A percentile compares a stretch with the other conserved stretches of the same genome.
These are phyloP conservation scores for Aspergillaceae sp. DNA, from an alignment of 2,329 filamentous ascomycete genomes.

Conservation along the genomic window DNA sequence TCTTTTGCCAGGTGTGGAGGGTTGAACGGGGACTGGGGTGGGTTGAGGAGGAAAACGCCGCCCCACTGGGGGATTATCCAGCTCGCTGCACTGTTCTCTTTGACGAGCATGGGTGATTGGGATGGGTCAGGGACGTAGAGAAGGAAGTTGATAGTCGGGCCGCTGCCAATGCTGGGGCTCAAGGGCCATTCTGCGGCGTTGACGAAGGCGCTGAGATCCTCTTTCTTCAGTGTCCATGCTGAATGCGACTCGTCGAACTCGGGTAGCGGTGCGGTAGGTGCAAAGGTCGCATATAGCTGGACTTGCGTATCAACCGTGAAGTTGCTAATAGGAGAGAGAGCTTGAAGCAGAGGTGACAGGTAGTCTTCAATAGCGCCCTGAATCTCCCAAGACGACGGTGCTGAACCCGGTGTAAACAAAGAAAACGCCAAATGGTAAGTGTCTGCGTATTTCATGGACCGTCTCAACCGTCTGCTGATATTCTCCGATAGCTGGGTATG, in stretches of 20 bases:
- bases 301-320: conserved; percentile 96
- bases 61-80: conserved; percentile 98
- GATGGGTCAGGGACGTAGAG: conserved; percentile 72
- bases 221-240: conserved; percentile 64
- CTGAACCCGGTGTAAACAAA: conserved; percentile 70
- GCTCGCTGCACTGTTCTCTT: conserved; percentile 56
- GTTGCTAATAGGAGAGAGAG: conserved; percentile 76
- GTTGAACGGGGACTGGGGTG: conserved; percentile 22
- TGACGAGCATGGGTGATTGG: conserved; percentile 52
- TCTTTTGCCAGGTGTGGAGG: conserved; percentile 51
- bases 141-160: conserved; percentile 93
- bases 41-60: conserved; percentile 61
- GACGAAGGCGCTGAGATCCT: conserved; percentile 88
- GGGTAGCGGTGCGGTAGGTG: conserved; percentile 52
- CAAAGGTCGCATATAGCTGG: conserved; percentile 73
- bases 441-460: conserved; percentile 81
- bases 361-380: conserved; percentile 72
- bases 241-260: conserved; percentile 46
- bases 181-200: conserved; percentile 97
- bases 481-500: conserved; percentile 44
- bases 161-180: conserved; percentile 83
- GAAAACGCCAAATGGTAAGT: conserved; percentile 96
- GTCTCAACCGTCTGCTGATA: conserved; percentile 61
- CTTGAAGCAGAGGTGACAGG: conserved; percentile 69
- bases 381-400: conserved; percentile 85